Base-by-base conservation (phyloP, 2,329 filamentous ascomycete genomes). In the Chaetomiaceae sp. region DNA sequence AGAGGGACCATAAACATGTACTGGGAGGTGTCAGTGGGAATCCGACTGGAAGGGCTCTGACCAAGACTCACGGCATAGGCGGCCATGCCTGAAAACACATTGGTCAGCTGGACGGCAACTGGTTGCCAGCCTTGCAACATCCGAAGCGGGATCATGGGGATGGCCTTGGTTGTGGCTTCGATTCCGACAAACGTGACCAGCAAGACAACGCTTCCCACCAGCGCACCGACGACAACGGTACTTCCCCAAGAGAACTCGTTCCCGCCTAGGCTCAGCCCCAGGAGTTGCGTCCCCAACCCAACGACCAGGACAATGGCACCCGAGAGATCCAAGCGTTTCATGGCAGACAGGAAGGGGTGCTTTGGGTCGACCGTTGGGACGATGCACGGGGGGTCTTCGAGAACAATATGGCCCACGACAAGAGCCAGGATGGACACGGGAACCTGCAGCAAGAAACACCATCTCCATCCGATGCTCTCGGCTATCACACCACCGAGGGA, bases 1-100 rank as follows among this genome's bases (percentile, higher is more conserved):
- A 88, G 69, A 0, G 85, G 85, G 0, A 85, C 74, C 60, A 85
- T 84, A 68, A 88, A 87, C 14, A 87, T 70, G 56, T 86, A 79
- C 73, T 78, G 38, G 4, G 23, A 17, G 16, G 1, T 0, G 13
- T 20, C 42, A 50, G 51, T n/a, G 12, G 7, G 6, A 6, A 6
- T 27, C 25, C n/a, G n/a, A n/a, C n/a, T n/a, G 25, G 25, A 27
- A 4, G 3, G 2, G 8, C 20, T n/a, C 5, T 9, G 49, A 21
- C 20, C 3, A 10, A 30, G 10, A 44, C 78, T 64, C 62, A 83
- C 81, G 14, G 78, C 79, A 62, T 85, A 85, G 1, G 79, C 79
- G 8, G 79, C 73, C 63, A 83, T 73, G 0, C 82, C 81, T 2
- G 77, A 76, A 50, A 77, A 82, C 12, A 84, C 68, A 54, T 85